Evolutionary conservation across 1,284 basidiomycete genomes (phyloP), one percentile per base, ranked within the genome.

Genomic region (Pseudozyma pruni): DNA sequence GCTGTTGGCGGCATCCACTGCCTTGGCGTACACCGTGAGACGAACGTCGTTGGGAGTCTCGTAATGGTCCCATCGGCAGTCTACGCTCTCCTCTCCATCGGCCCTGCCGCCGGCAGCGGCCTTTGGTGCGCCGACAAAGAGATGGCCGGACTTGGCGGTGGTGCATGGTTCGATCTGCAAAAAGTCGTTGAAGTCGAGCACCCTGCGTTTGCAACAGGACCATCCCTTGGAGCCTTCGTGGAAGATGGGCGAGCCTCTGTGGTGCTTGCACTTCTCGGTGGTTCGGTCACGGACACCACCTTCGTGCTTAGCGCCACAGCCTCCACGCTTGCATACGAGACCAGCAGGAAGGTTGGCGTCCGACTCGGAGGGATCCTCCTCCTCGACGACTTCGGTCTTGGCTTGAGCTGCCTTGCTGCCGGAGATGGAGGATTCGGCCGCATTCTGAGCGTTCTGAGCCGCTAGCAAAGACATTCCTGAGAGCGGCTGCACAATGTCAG

Each of bases 211-310:
- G 67, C 80, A 82, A 56, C 80, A 82, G 3, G 77, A 63, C 62
- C 76, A 81, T 43, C 79, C 79, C 46, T 81, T 82, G 25, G 70
- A 74, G n/a, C 80, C 80, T 45, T 82, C 80, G 63, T 82, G 80
- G 58, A 82, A 82, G 68, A 82, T 79, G 25, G 80, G 70, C 8
- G 60, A 54, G 34, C 79, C 79, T 34, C 55, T 66, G 67, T 82
- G 80, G 48, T 75, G 75, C 10, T 45, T 62, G 64, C 80, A 82
- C 37, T 37, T 25, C 48, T 82, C 80, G 2, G 23, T 34, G 4
- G 45, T 32, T 20, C 64, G 55, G 16, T 76, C 66, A 11, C 75
- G 47, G 9, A 46, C 37, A 7, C 57, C 60, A n/a, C 67, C 72
- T 3, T 56, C 43, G 29, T 52, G 73, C 27, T 47, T 63, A 43